Percentiles rank a stretch among this genome's conserved stretches.
phyloP scores from a whole-genome alignment of 2,329 filamentous ascomycete species.

The Shiraia sp. region DNA sequence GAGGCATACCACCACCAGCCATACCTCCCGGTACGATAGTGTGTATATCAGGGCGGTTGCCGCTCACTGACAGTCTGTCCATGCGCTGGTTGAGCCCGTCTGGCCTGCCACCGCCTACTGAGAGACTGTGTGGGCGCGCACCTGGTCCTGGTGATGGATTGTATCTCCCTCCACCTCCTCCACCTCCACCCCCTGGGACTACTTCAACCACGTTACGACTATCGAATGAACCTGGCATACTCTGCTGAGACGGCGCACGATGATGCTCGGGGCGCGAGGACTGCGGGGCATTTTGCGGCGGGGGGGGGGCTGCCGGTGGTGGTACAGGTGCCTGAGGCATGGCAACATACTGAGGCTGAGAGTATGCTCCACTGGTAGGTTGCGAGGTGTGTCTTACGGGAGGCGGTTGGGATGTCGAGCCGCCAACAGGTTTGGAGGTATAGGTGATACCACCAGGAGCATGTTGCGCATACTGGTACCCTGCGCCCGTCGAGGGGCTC shows the following conservation, averaged over 20 bases:
- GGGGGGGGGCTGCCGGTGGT: constrained; percentile 12
- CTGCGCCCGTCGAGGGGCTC: constrained; percentile 16
- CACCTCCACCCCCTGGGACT: constrained; percentile 41
- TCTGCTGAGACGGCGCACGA: constrained; percentile 26
- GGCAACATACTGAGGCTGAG: constrained; percentile 27
- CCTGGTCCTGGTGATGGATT: constrained; percentile 39
- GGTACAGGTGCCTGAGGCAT: constrained; percentile 33
- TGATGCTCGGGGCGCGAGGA: constrained; percentile 32
- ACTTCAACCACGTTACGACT: constrained; percentile 48
- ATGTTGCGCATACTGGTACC: constrained; percentile 47
- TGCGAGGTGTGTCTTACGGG: constrained; percentile 32
- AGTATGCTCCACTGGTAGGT: constrained; percentile 17
- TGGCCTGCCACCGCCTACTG: constrained; percentile 29
- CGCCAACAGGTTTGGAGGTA: constrained; percentile 45
- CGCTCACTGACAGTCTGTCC: constrained; percentile 53
- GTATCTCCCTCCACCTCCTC: constrained; percentile 29
- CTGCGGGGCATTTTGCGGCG: constrained; percentile 20
- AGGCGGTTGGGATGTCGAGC: constrained; percentile 22
- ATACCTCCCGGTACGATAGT: constrained; percentile 38
- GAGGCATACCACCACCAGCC: constrained; percentile 55
- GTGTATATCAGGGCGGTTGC: constrained; percentile 48
- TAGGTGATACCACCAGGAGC: constrained; percentile 49
- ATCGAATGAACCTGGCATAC: constrained; percentile 25
- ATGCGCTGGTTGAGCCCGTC: constrained; percentile 47
- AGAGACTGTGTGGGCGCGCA: constrained; percentile 38